phyloP scores from a whole-genome alignment of 2,329 filamentous ascomycete species.

The Daldinia sp. region DNA sequence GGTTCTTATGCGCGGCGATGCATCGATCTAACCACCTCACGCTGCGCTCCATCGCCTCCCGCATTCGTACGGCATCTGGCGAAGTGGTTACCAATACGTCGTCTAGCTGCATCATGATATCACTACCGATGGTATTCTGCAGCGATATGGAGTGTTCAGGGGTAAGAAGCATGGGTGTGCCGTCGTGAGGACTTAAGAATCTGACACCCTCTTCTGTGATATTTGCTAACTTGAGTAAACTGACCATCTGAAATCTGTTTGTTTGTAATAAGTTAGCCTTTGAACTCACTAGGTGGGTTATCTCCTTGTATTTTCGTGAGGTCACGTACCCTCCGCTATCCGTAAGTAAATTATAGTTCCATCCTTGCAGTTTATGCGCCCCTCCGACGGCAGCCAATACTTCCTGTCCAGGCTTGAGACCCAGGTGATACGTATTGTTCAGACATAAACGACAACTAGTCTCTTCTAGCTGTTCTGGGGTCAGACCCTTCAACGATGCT shows the following conservation, averaged over 20 bases:
- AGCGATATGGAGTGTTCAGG: constrained; percentile 96
- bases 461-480: constrained; percentile 88
- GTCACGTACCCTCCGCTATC: constrained; percentile 71
- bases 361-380: constrained; percentile 93
- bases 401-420: constrained; percentile 91
- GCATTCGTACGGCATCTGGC: constrained; percentile 85
- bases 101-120: constrained; percentile 99
- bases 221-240: constrained; percentile 87
- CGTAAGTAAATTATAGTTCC: constrained; percentile 94
- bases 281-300: constrained; percentile 3
- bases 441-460: constrained; percentile 90
- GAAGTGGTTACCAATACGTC: constrained; percentile 97
- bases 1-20: constrained; percentile 86
- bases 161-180: constrained; percentile 93
- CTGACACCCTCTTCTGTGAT: constrained; percentile 95
- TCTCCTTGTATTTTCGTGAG: constrained; percentile 39
- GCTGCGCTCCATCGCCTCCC: constrained; percentile 92
- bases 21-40: constrained; percentile 96
- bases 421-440: constrained; percentile 98
- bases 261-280: constrained; percentile 5
- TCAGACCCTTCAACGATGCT: constrained; percentile 92
- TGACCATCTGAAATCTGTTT: constrained; percentile 96
- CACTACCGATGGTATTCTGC: constrained; percentile 96
- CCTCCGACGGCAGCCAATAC: constrained; percentile 88
- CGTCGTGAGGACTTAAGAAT: constrained; percentile 96